Percentiles rank a stretch among this genome's conserved stretches.
phyloP scores from a whole-genome alignment of 768 basidiomycete genomes.

The Boletus speciosus region DNA sequence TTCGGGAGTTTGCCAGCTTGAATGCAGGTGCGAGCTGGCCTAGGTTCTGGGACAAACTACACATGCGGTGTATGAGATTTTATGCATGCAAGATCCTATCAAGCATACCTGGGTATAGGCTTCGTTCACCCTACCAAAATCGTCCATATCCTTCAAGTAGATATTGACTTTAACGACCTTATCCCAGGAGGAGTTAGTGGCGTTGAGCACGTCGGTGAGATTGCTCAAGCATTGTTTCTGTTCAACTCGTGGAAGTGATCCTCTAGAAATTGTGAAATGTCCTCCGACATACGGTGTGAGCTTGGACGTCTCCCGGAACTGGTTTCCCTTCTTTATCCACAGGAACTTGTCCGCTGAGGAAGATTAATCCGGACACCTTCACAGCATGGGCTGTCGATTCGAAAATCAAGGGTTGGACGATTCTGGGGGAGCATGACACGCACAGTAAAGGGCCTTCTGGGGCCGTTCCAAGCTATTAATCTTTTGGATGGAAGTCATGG shows the following conservation, averaged over 20 bases:
- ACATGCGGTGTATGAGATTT: not conserved
- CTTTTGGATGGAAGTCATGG: slow-evolving; percentile 50
- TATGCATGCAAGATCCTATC: not conserved
- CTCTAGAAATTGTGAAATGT: not conserved
- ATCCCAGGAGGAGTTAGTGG: slow-evolving; percentile 58
- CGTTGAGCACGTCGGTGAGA: slow-evolving; percentile 49
- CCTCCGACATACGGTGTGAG: slow-evolving; percentile 49
- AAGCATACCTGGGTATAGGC: slow-evolving; percentile 48
- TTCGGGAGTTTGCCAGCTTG: slow-evolving; percentile 66
- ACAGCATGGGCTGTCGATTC: slow-evolving; percentile 47
- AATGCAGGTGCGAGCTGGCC: slow-evolving; percentile 75
- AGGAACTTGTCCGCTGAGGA: slow-evolving; percentile 60
- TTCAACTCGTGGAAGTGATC: not conserved
- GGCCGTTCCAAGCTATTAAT: slow-evolving; percentile 50
- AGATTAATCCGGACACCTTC: slow-evolving; percentile 56
- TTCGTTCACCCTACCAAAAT: slow-evolving; percentile 56
- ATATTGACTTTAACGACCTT: slow-evolving; percentile 57
- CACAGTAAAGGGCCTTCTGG: slow-evolving; percentile 13
- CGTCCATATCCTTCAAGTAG: slow-evolving; percentile 58
- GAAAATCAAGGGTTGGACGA: not conserved
- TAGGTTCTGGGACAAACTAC: slow-evolving; percentile 49
- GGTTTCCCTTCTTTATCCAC: slow-evolving; percentile 45
- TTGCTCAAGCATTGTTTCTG: slow-evolving; percentile 58
- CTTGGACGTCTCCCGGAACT: slow-evolving; percentile 55
- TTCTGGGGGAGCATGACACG: not conserved